Conservation (phyloP, 257 asterid species). For the Salvia miltiorrhiza region DNA sequence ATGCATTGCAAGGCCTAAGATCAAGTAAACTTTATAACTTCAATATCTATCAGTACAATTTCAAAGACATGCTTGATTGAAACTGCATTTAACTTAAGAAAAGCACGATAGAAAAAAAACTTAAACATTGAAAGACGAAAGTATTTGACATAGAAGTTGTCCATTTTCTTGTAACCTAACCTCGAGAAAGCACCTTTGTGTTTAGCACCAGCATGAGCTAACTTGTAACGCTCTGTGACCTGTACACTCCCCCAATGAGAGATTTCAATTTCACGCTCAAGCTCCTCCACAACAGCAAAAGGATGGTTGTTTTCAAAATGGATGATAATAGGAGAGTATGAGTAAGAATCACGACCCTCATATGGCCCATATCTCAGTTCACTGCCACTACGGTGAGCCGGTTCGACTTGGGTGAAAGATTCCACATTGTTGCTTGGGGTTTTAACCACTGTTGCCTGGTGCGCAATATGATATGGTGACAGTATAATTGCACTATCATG, state of each 20-base stretch:
- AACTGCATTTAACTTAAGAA: slow-evolving; percentile 11
- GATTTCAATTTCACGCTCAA: slow-evolving; percentile 94
- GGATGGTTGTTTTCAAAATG: slow-evolving; percentile 93
- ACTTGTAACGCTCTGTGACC: slow-evolving; percentile 76
- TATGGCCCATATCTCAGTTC: slow-evolving; percentile 91
- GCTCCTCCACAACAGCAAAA: slow-evolving; percentile 98
- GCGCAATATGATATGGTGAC: slow-evolving; percentile 74
- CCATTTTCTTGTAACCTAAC: slow-evolving; percentile 36
- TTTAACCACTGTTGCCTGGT: slow-evolving; percentile 77
- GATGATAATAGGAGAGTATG: slow-evolving; percentile 60
- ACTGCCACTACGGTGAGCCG: slow-evolving; percentile 59
- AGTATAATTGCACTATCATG: slow-evolving; percentile 84
- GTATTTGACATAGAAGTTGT: neutral
- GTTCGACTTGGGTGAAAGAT: slow-evolving; percentile 84
- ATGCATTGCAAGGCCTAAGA: neutral
- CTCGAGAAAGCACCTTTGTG: slow-evolving; percentile 94
- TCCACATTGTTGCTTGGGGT: slow-evolving; percentile 73
- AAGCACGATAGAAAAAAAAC: neutral
- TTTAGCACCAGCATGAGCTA: slow-evolving; percentile 91
- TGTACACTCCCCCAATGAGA: slow-evolving; percentile 99
- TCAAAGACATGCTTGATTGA: neutral
- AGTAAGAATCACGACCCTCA: slow-evolving; percentile 55
- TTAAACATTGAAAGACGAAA: neutral
- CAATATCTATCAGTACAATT: neutral
- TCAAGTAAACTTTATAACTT: neutral